Base-by-base conservation (phyloP, 345 rosid species). In the Camelina neglecta region DNA sequence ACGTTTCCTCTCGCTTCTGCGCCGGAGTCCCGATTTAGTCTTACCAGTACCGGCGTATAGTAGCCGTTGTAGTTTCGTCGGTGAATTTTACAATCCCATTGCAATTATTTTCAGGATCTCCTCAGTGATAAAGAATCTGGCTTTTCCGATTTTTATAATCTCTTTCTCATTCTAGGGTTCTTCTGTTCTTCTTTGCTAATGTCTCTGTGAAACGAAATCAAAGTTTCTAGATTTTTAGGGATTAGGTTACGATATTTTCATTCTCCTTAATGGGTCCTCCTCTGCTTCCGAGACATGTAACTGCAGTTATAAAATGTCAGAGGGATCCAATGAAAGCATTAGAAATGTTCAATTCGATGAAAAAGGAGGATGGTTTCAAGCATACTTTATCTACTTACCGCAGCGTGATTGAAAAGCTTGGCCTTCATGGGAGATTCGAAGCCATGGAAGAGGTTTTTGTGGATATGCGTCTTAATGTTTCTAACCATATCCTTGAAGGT, bases 231-330 rank as follows among this genome's bases (percentile, higher is more conserved):
- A 21, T 70, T 77, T 29, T 65, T 41, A 84, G 83, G 75, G 67
- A 11, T 55, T 51, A 60, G 23, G 13, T 71, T 55, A 73, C 35
- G 61, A 51, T 31, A 48, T 50, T 20, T 53, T 35, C 4, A 21
- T 24, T 61, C 31, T 78, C 31, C 31, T 76, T 81, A 77, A 95
- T 92, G 98, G 81, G 80, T 75, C 60, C 80, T 67, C 48, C 84
- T 55, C 75, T 92, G 77, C 90, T 90, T 69, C 93, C 93, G 26
- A 90, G 80, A 71, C 96, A 95, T 84, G 99, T 90, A 60, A 86
- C 85, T 12, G 87, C 92, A 1, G 91, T 92, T 33, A 81, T 90
- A 51, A 90, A 86, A 82, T 79, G 81, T 81, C 97, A 89, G 76
- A 87, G 77, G 59, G 85, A 90, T 77, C 89, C 93, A 0, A 69